Base-by-base conservation (phyloP, 192 early-diverging fungal species). In the Coemansia sp. region DNA sequence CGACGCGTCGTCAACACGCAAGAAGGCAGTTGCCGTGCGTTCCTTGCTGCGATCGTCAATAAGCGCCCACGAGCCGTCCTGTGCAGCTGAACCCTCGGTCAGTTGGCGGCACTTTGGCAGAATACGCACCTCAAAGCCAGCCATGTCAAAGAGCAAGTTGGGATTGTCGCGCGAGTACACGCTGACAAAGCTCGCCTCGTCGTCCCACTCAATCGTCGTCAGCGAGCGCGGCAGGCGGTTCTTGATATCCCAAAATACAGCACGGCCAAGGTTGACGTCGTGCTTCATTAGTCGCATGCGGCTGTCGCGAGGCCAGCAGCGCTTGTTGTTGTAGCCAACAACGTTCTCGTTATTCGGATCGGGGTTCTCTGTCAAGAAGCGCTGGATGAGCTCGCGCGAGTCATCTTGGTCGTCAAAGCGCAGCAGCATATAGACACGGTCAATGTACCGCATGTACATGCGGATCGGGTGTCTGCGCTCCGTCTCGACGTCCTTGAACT, bases 211-310 rank as follows among this genome's bases (percentile, higher is more conserved):
- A 63, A 99, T 89, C 1, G 96, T 97, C 0, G 98, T 97, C 75
- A 99, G 86, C 46, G 94, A 96, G 63, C 96, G 91, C 35, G 98
- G 98, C 68, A 99, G 85, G 55, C 98, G 87, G 77, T 98, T 98
- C 79, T 97, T 97, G 76, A 99, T 95, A 70, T 99, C 98, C 98
- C 98, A 99, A 73, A 99, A 99, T 14, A 95, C 95, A 1, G 98
- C 98, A 39, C 98, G 91, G 42, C 98, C 98, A 38, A 98, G 73
- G 66, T 98, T 97, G 52, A 99, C 96, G 76, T 99, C 98, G 81
- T 95, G 95, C 85, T 96, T 96, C 94, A 99, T 96, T 68, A 99
- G 74, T 47, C 98, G 91, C 98, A 99, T 99, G 61, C 98, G 91
- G 68, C 95, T 94, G 84, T 99, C 98, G 57, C 98, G 92, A 21